A percentile compares a stretch with the other conserved stretches of the same genome.
phyloP scores from a whole-genome alignment of 176 grass and related monocot species.

The Areca catechu region DNA sequence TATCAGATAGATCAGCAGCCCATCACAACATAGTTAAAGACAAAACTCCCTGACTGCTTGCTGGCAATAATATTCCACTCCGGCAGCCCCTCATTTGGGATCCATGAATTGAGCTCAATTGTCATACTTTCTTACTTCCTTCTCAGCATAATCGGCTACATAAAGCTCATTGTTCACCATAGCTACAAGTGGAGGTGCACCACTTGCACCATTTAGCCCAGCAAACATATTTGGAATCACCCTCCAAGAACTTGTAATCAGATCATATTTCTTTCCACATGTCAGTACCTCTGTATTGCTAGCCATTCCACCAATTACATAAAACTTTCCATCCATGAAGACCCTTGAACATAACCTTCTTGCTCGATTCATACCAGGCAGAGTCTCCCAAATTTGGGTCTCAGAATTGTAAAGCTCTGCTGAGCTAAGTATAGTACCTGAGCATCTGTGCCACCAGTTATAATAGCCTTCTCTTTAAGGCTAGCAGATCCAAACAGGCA shows the following conservation, averaged over 20 bases:
- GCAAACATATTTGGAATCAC: constrained; percentile 8
- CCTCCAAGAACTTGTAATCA: constrained; percentile 6
- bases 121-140: constrained; percentile 13
- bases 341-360: constrained; percentile 13
- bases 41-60: constrained; percentile 16
- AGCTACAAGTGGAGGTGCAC: constrained; percentile 18
- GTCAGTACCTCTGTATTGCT: too few species aligned
- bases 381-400: constrained; percentile 11
- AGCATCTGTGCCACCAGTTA: constrained; percentile 11
- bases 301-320: too few species aligned
- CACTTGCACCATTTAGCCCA: constrained; percentile 6
- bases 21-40: constrained; percentile 17
- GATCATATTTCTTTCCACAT: constrained; percentile 12
- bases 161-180: constrained; percentile 17
- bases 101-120: constrained; percentile 19
- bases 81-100: too few species aligned
- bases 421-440: constrained; percentile 5
- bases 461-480: constrained; percentile 5
- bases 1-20: constrained; percentile 18
- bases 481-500: constrained; percentile 20
- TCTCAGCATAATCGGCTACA: constrained; percentile 13
- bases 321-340: too few species aligned
- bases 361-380: constrained; percentile 8
- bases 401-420: constrained; percentile 19
- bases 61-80: constrained; percentile 8